Evolutionary conservation across 805 yeast species (phyloP), one percentile per base, ranked within the genome.

Genomic region (Yarrowia sp.): DNA sequence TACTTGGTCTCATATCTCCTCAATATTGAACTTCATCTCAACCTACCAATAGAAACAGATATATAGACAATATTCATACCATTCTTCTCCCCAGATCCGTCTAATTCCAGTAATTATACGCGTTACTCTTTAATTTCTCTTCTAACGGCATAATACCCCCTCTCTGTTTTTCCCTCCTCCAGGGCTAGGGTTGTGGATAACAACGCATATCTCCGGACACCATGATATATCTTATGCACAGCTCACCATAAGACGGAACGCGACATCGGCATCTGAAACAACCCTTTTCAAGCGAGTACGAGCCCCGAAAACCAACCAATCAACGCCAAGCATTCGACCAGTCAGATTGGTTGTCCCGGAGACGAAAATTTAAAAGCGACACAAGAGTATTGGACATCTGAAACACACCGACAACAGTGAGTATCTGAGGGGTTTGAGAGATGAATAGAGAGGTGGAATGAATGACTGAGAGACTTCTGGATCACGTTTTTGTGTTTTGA

Each of bases 101-200:
- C 32, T 26, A 26, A 26, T 26, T 2, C 32, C 7, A 3, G 7
- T 5, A 3, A 26, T 5, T 2, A 26, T 26, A 26, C 32, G 0
- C 32, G 4, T 26, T 26, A 5, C 32, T 26, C 32, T 5, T 26
- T 2, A 26, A 5, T 26, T 5, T 26, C 7, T 5, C 7, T 26
- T 5, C 32, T 11, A 38, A 9, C 40, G n/a, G 10, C 32, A 16
- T 45, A 32, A 16, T 16, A 9, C 10, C 12, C 40, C 40, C 10
- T 38, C 12, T 38, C 40, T 2, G 40, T 38, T 5, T 8, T 11
- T 10, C 40, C 9, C 16, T 16, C 22, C 19, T 26, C 14, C 49
- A 15, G 49, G 64, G 64, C 32, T 56, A 56, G 64, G 64, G 64
- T 32, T 26, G 41, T 10, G 45, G 49, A 42, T 35, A 41, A 56